Base-by-base conservation (phyloP, 106 monocot genomes). In the Apostasia shenzhenica region DNA sequence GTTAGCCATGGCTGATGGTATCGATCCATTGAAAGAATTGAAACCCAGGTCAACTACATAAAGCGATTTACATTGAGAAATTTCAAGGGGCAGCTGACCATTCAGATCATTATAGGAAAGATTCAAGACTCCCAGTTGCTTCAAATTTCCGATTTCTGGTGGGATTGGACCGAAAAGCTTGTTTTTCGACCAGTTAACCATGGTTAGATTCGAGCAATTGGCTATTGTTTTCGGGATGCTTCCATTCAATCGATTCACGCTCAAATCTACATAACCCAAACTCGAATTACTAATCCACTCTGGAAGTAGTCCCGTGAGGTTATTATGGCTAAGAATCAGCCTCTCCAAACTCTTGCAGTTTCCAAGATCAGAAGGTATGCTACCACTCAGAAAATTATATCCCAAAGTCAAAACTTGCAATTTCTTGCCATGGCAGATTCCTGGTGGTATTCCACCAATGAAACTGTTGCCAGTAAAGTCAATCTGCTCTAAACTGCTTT, bases 1-100 rank as follows among this genome's bases (percentile, higher is more conserved):
- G 14, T 77, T 78, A 26, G 53, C 57, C 39, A 93, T 60, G 12
- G 72, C 71, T 12, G 58, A 46, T 10, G 84, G 86, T 14, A 89
- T 71, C 0, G 84, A 80, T 59, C 93, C 93, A 75, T 78, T 86
- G 44, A 93, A 76, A 70, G 77, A 80, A 72, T 93, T 93, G 66
- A 79, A 84, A 7, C 79, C 66, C 78, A 97, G 55, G 61, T 88
- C 86, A 61, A 97, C 70, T 51, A 62, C 6, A 65, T 74, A 74
- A 5, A 92, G 69, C 12, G 61, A 69, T 9, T 51, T 64, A 59
- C 88, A 89, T 5, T 72, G 45, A 14, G 91, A 88, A 59, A 91
- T 79, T 58, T 88, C 62, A 43, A 48, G 49, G n/a, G 91, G 84
- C 13, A 95, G 66, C n/a, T 66, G 66, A 58, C 95, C 95, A 67